A percentile compares a stretch with the other conserved stretches of the same genome.
Evolutionary conservation across 192 early-diverging fungal species (phyloP).

Genomic region (Cetraspora pellucida): DNA sequence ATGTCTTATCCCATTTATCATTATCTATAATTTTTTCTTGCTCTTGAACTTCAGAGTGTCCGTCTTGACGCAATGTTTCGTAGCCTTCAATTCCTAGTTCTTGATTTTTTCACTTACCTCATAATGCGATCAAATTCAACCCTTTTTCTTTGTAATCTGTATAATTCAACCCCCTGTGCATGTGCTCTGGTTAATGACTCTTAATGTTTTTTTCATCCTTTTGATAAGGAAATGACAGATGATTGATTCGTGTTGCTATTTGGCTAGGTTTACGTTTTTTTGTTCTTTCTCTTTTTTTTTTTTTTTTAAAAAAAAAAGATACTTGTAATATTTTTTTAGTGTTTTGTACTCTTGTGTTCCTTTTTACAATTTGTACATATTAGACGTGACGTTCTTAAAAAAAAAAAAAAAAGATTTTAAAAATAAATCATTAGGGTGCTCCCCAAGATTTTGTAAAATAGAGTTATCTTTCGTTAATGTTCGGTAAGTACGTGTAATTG

Average conservation of each 20-base stretch:
- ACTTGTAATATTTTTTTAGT: slow-evolving; percentile 21
- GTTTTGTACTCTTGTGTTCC: slow-evolving; percentile 7
- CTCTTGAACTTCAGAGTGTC: slow-evolving; percentile 5
- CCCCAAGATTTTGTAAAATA: neutral
- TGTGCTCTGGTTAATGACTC: neutral
- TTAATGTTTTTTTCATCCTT: neutral
- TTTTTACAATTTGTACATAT: slow-evolving; percentile 19
- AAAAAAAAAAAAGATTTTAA: neutral
- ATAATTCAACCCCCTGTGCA: neutral
- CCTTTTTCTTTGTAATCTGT: neutral
- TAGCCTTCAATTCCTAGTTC: neutral
- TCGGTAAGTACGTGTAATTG: too few species aligned
- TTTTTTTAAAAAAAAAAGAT: neutral
- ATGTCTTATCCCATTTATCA: slow-evolving; percentile 17
- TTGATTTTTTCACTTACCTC: neutral
- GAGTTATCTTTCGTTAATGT: too few species aligned
- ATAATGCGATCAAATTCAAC: slow-evolving; percentile 17
- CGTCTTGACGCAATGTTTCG: slow-evolving; percentile 20
- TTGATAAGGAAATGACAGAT: slow-evolving; percentile 29
- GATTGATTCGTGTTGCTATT: slow-evolving; percentile 19
- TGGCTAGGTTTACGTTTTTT: slow-evolving; percentile 16
- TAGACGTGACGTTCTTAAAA: slow-evolving; percentile 22
- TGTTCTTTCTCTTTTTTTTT: neutral
- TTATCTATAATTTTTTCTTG: slow-evolving; percentile 9
- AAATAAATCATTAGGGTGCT: neutral